A percentile compares a stretch with the other conserved stretches of the same genome.
Evolutionary conservation across 331 rosid genomes (phyloP).

Genomic region (Dryas integrifolia): DNA sequence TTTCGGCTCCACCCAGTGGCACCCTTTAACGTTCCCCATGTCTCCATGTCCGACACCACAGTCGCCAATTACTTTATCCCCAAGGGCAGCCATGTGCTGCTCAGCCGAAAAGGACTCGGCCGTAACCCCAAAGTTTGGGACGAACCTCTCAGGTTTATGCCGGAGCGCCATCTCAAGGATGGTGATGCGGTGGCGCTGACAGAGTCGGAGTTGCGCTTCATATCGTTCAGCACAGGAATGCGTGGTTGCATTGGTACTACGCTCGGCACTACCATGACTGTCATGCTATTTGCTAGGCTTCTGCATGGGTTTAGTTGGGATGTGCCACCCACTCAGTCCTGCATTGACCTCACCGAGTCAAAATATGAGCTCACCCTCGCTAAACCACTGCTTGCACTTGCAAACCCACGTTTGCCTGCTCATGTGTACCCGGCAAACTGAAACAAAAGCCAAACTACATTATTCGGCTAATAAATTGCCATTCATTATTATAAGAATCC

Average conservation of each 20-base stretch:
- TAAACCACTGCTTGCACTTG: constrained; percentile 18
- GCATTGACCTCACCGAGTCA: constrained; percentile 31
- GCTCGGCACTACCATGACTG: constrained; percentile 32
- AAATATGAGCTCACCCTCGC: background rate
- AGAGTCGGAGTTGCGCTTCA: constrained; percentile 31
- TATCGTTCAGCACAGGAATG: constrained; percentile 39
- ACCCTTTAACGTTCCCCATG: constrained; percentile 32
- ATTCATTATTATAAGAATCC: too few relatives aligned
- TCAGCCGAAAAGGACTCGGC: constrained; percentile 32
- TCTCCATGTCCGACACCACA: constrained; percentile 4
- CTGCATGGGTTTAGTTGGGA: constrained; percentile 51
- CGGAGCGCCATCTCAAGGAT: constrained; percentile 26
- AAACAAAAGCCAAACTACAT: background rate
- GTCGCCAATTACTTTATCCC: constrained; percentile 35
- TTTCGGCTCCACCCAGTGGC: constrained; percentile 40
- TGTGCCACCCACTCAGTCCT: constrained; percentile 10
- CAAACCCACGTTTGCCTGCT: constrained; percentile 18
- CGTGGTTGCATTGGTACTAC: constrained; percentile 32
- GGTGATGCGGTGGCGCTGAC: background rate
- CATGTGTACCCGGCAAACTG: background rate
- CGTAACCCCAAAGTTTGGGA: constrained; percentile 37
- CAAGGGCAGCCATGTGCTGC: constrained; percentile 36
- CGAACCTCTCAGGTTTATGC: constrained; percentile 26
- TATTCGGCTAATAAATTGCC: too few relatives aligned
- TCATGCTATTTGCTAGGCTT: constrained; percentile 46